Evolutionary conservation across 306 rosid genomes (phyloP).

Genomic region (Quercus glauca): DNA sequence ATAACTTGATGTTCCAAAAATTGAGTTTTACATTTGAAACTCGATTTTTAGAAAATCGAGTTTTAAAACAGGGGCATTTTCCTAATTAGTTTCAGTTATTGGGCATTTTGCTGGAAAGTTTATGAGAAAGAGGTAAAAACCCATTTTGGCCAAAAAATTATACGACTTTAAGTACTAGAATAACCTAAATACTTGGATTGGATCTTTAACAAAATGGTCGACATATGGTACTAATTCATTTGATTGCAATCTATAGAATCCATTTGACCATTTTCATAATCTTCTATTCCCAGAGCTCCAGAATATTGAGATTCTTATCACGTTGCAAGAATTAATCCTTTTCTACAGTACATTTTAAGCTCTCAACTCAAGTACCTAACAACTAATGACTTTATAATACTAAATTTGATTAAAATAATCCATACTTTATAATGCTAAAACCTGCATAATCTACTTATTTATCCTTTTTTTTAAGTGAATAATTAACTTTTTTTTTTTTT

Average conservation of each 20-base stretch:
- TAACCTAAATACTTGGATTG: background rate
- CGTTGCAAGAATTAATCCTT: background rate
- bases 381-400: background rate
- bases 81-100: too few species aligned
- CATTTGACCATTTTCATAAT: constrained; percentile 1
- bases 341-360: background rate
- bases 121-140: too few species aligned
- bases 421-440: background rate
- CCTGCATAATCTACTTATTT: constrained; percentile 1
- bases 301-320: constrained; percentile 37
- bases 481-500: background rate
- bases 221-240: constrained; percentile 13
- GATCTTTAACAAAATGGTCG: background rate
- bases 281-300: constrained; percentile 11
- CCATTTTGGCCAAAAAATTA: background rate
- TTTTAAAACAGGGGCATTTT: too few species aligned
- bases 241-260: constrained; percentile 17
- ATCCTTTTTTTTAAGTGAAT: background rate
- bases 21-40: too few species aligned
- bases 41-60: too few species aligned
- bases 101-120: too few species aligned
- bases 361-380: background rate
- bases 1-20: too few species aligned
- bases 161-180: background rate
- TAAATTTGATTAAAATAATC: background rate